These are phyloP conservation scores for Polychaeton citri DNA, from an alignment of 2,329 filamentous ascomycete species.

Conservation along the genomic window DNA sequence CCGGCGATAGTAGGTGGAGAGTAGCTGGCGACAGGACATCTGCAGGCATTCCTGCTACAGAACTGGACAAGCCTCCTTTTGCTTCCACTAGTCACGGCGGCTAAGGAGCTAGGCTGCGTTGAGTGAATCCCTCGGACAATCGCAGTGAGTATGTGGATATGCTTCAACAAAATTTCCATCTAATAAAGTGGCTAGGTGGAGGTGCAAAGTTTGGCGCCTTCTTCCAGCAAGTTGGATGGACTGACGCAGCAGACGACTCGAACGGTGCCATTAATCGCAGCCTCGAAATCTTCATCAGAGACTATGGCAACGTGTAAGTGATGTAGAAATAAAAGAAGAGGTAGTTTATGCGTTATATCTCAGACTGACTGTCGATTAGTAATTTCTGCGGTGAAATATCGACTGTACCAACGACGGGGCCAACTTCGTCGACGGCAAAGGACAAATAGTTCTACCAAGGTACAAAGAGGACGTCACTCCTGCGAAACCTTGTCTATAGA, in stretches of 20 bases:
- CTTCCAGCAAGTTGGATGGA: neutral
- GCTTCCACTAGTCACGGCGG: neutral
- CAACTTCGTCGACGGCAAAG: neutral
- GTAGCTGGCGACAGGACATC: neutral
- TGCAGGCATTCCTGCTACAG: neutral
- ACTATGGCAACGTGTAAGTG: neutral
- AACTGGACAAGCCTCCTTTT: neutral
- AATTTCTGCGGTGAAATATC: neutral
- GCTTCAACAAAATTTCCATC: neutral
- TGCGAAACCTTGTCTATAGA: neutral
- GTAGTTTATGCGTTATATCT: neutral
- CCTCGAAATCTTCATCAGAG: neutral
- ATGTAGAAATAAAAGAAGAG: neutral
- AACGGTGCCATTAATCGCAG: neutral
- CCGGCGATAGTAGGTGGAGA: neutral
- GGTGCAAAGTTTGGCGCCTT: neutral
- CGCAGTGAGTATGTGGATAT: neutral
- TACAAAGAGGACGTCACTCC: neutral
- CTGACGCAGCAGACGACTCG: neutral
- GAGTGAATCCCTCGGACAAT: neutral
- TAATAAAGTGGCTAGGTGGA: neutral
- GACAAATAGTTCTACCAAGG: neutral
- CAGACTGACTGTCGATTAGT: neutral
- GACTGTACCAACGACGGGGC: neutral
- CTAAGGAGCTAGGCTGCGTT: neutral